Evolutionary conservation across 2,329 filamentous ascomycete species (phyloP).

Genomic region (Lanzia echinophila): DNA sequence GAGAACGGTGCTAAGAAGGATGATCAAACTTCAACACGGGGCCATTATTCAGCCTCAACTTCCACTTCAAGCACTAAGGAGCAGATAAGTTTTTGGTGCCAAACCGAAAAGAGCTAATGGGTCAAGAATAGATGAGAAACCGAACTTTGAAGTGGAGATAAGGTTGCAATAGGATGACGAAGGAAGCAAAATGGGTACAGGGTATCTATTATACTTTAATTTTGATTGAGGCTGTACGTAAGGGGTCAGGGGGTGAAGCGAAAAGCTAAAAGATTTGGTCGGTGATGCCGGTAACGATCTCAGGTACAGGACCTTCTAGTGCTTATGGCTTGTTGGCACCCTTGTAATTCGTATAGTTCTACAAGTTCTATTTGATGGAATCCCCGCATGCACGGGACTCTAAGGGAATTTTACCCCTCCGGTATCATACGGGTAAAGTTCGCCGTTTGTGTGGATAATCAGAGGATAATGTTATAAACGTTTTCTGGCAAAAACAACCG

Average conservation of each 20-base stretch:
- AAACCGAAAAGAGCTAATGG: neutral
- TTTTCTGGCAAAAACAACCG: too few species aligned
- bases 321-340: neutral
- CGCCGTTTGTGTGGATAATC: neutral
- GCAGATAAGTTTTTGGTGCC: neutral
- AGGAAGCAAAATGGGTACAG: conserved; percentile 1
- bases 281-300: neutral
- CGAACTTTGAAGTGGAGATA: neutral
- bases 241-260: neutral
- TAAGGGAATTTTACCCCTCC: neutral
- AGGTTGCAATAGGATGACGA: conserved; percentile 8
- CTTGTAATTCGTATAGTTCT: too few species aligned
- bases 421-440: too few species aligned
- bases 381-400: too few species aligned
- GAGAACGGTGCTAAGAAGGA: neutral
- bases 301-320: neutral
- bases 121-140: neutral
- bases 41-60: conserved; percentile 2
- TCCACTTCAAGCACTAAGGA: neutral
- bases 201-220: neutral
- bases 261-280: neutral
- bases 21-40: conserved; percentile 2
- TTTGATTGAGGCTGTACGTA: neutral
- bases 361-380: neutral
- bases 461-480: neutral